These are phyloP conservation scores for Dendrobium officinale DNA, from an alignment of 106 monocot genomes.

Conservation along the genomic window DNA sequence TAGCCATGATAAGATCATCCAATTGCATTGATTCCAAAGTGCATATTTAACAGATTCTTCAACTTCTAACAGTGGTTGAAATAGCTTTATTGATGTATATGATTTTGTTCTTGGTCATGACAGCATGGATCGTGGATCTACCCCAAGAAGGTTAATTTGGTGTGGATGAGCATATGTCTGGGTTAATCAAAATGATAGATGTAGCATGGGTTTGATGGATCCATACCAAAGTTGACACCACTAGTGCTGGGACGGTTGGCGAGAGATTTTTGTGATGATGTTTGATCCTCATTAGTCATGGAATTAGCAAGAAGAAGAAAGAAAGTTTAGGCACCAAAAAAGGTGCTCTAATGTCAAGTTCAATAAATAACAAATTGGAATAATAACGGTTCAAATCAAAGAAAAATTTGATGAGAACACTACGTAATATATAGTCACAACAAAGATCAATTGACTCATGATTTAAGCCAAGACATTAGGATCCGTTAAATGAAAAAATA, in stretches of 20 bases:
- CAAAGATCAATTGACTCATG: no score
- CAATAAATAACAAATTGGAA: background rate
- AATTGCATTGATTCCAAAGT: background rate
- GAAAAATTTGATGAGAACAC: no score
- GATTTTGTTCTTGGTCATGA: slow-evolving; percentile 8
- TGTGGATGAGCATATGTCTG: background rate
- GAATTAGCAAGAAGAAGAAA: background rate
- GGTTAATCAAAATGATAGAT: background rate
- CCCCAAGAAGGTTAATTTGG: background rate
- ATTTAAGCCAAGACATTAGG: no score
- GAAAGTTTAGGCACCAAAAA: background rate
- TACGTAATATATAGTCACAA: no score
- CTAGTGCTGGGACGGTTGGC: background rate
- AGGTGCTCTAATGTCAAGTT: background rate
- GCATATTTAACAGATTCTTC: background rate
- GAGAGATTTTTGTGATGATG: background rate
- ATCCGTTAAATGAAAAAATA: no score
- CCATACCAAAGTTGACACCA: background rate
- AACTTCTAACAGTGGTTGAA: background rate
- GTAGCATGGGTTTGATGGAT: background rate
- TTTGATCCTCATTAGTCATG: background rate
- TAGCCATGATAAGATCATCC: slow-evolving; percentile 6
- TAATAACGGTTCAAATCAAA: no score
- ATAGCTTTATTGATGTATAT: background rate
- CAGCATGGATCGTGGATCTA: background rate